Conservation (phyloP, 148 eudicot species). For the Rhododendron henanense region DNA sequence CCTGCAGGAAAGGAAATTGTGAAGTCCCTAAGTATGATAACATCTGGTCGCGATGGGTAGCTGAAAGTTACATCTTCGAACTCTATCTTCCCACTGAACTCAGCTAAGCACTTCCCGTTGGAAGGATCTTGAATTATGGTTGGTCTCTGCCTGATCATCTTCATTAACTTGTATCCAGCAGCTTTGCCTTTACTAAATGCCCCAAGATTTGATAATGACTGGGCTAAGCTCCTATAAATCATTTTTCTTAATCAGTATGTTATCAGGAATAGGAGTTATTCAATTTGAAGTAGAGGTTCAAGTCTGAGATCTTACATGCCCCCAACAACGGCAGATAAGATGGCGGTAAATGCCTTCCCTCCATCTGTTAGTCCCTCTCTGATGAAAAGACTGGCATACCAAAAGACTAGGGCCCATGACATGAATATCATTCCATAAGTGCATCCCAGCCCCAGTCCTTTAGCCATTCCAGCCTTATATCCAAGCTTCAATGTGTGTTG, state of each 20-base stretch:
- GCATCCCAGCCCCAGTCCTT: slow-evolving; percentile 95
- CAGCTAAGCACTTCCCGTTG: slow-evolving; percentile 66
- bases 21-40: slow-evolving; percentile 76
- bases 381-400: slow-evolving; percentile 98
- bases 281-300: not conserved
- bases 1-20: slow-evolving; percentile 97
- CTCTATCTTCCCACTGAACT: slow-evolving; percentile 80
- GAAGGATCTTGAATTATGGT: slow-evolving; percentile 62
- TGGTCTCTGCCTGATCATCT: slow-evolving; percentile 90
- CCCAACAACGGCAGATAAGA: slow-evolving; percentile 95
- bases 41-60: slow-evolving; percentile 97
- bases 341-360: slow-evolving; percentile 97
- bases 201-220: slow-evolving; percentile 94
- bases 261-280: not conserved
- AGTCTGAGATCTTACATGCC: slow-evolving; percentile 75
- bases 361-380: slow-evolving; percentile 98
- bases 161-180: slow-evolving; percentile 96
- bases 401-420: slow-evolving; percentile 99
- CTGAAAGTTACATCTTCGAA: slow-evolving; percentile 85
- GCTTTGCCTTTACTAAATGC: slow-evolving; percentile 99
- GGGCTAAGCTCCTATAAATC: slow-evolving; percentile 88
- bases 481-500: slow-evolving; percentile 91
- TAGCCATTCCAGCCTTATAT: slow-evolving; percentile 98
- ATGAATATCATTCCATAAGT: slow-evolving; percentile 96
- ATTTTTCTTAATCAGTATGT: not conserved